phyloP scores from a whole-genome alignment of 1,139 yeast genomes.

The Kodamaea anthophila region DNA sequence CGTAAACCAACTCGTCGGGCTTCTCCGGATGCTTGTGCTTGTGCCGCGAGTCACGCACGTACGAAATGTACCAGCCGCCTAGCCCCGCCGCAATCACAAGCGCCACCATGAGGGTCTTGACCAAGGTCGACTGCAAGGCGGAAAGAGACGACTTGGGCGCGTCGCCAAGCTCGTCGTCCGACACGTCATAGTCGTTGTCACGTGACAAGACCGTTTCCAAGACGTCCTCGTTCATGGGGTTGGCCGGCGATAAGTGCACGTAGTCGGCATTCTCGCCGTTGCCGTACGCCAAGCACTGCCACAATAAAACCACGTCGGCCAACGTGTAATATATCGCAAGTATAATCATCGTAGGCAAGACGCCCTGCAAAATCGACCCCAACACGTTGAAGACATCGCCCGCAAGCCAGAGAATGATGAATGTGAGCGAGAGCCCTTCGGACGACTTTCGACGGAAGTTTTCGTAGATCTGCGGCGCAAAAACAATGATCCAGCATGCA shows the following conservation, averaged over 20 bases:
- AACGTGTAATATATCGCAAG: constrained; percentile 86
- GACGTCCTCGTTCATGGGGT: constrained; percentile 70
- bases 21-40: constrained; percentile 25
- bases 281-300: constrained; percentile 75
- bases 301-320: constrained; percentile 77
- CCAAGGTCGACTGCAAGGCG: constrained; percentile 21
- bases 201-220: constrained; percentile 49
- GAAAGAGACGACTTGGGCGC: constrained; percentile 11
- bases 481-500: constrained; percentile 97
- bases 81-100: constrained; percentile 72
- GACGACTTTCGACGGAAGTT: constrained; percentile 78
- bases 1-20: constrained; percentile 46
- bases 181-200: constrained; percentile 19
- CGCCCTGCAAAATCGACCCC: constrained; percentile 84
- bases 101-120: constrained; percentile 60
- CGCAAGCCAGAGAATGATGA: constrained; percentile 77
- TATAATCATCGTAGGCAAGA: constrained; percentile 86
- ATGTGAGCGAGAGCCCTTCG: constrained; percentile 78
- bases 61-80: constrained; percentile 78
- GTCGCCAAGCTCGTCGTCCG: constrained; percentile 12
- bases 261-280: constrained; percentile 60
- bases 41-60: constrained; percentile 29
- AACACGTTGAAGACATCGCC: constrained; percentile 90
- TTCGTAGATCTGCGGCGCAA: constrained; percentile 94
- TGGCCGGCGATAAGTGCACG: constrained; percentile 83